Percentiles rank a stretch among this genome's conserved stretches.
Conservation (phyloP, 2,329 filamentous ascomycete genomes). For the Thielaviopsis populi region DNA sequence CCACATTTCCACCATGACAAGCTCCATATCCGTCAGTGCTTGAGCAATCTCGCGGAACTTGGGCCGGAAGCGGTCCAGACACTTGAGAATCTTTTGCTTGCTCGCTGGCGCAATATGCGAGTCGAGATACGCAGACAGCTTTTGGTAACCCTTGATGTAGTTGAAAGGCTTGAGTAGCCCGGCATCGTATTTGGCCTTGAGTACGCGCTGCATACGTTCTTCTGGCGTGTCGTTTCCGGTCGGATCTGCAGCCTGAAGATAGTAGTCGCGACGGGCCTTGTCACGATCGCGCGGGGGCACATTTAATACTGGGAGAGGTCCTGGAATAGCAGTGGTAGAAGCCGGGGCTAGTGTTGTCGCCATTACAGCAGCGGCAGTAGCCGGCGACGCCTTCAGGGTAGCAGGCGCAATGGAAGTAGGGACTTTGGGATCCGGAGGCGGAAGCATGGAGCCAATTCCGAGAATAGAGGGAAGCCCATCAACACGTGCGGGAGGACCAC, state of each 20-base stretch:
- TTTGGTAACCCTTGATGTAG: constrained; percentile 90
- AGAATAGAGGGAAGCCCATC: constrained; percentile 15
- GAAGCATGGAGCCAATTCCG: constrained; percentile 31
- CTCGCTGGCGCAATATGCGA: constrained; percentile 67
- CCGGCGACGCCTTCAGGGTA: background rate
- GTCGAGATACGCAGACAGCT: constrained; percentile 83
- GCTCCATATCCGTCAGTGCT: constrained; percentile 77
- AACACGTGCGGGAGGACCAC: background rate
- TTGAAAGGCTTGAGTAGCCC: constrained; percentile 94
- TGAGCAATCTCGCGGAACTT: constrained; percentile 95
- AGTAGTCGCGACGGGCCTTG: constrained; percentile 66
- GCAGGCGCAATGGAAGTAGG: background rate
- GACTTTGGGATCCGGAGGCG: constrained; percentile 26
- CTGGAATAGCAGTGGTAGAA: background rate
- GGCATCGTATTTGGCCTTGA: constrained; percentile 91
- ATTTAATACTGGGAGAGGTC: constrained; percentile 14
- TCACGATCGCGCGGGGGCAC: constrained; percentile 37
- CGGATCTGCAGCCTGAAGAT: constrained; percentile 90
- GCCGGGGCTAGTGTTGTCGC: background rate
- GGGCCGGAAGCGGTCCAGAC: constrained; percentile 82
- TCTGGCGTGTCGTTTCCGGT: constrained; percentile 59
- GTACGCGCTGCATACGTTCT: constrained; percentile 85
- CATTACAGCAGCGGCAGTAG: background rate
- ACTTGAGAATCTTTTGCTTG: constrained; percentile 80
- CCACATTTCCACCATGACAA: constrained; percentile 97